A percentile compares a stretch with the other conserved stretches of the same genome.
phyloP scores from a whole-genome alignment of 2,329 filamentous ascomycete genomes.

The Cladosporium halotolerans region DNA sequence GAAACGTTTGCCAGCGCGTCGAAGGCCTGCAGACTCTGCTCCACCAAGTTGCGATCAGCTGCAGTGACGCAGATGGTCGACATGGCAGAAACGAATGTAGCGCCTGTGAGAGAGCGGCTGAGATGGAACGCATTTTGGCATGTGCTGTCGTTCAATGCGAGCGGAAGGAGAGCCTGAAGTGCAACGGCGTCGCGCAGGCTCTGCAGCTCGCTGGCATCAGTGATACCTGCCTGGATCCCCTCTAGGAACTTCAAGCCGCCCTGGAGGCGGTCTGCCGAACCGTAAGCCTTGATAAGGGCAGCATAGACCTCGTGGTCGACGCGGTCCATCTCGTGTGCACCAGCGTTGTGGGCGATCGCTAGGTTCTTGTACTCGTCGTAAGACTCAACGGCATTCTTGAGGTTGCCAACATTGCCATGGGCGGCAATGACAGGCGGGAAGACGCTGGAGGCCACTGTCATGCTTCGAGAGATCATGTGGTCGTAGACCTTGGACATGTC shows the following conservation, averaged over 20 bases:
- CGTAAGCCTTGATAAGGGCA: conserved; percentile 83
- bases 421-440: conserved; percentile 95
- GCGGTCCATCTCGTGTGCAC: conserved; percentile 61
- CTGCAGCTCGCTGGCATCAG: conserved; percentile 34
- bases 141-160: conserved; percentile 63
- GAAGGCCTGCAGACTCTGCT: conserved; percentile 56
- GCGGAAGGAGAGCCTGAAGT: conserved; percentile 69
- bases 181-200: conserved; percentile 65
- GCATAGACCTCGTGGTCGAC: conserved; percentile 83
- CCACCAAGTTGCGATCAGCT: conserved; percentile 69
- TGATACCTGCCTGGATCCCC: conserved; percentile 60
- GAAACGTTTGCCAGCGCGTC: conserved; percentile 45
- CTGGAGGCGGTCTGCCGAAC: conserved; percentile 70
- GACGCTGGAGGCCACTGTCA: conserved; percentile 69
- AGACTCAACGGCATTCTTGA: conserved; percentile 83
- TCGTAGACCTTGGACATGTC: conserved; percentile 89
- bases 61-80: conserved; percentile 67
- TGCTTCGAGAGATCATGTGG: conserved; percentile 77
- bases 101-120: conserved; percentile 55
- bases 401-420: conserved; percentile 73
- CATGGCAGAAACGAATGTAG: conserved; percentile 58
- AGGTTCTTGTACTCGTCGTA: conserved; percentile 91
- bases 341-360: conserved; percentile 77
- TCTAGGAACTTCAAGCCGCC: conserved; percentile 81
- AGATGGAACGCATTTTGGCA: conserved; percentile 69